Evolutionary conservation across 768 basidiomycete genomes (phyloP).

Genomic region (Tubosaeta sp.): DNA sequence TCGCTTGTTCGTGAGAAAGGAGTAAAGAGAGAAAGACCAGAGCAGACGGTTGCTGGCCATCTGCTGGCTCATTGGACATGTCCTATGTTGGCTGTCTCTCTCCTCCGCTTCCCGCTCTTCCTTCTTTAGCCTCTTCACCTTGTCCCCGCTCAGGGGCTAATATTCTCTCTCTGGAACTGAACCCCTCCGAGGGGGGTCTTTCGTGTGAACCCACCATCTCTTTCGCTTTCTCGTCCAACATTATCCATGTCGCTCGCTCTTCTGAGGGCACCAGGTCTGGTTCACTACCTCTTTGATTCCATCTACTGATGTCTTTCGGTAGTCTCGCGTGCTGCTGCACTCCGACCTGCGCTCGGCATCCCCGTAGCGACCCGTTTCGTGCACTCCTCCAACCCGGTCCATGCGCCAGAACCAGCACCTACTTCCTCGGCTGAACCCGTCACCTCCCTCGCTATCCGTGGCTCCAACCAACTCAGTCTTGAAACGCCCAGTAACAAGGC

Average conservation of each 20-base stretch:
- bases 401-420: slow-evolving; percentile 37
- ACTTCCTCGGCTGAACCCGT: slow-evolving; percentile 49
- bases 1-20: slow-evolving; percentile 30
- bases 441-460: slow-evolving; percentile 69
- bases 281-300: slow-evolving; percentile 27
- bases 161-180: not conserved
- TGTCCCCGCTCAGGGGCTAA: slow-evolving; percentile 12
- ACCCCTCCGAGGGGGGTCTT: slow-evolving; percentile 15
- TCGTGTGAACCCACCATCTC: slow-evolving; percentile 14
- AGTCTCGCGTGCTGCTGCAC: slow-evolving; percentile 37
- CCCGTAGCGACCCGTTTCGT: slow-evolving; percentile 45
- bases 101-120: not conserved
- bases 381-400: slow-evolving; percentile 47
- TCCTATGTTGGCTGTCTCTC: not conserved
- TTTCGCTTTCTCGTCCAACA: no score
- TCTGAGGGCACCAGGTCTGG: slow-evolving; percentile 35
- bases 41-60: not conserved
- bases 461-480: slow-evolving; percentile 80
- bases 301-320: slow-evolving; percentile 19
- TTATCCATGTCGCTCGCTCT: slow-evolving; percentile 44
- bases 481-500: slow-evolving; percentile 88
- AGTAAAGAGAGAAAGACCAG: not conserved
- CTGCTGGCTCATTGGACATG: not conserved
- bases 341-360: slow-evolving; percentile 42
- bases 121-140: not conserved